Base-by-base conservation (phyloP, 331 rosid species). In the Stylosanthes scabra region DNA sequence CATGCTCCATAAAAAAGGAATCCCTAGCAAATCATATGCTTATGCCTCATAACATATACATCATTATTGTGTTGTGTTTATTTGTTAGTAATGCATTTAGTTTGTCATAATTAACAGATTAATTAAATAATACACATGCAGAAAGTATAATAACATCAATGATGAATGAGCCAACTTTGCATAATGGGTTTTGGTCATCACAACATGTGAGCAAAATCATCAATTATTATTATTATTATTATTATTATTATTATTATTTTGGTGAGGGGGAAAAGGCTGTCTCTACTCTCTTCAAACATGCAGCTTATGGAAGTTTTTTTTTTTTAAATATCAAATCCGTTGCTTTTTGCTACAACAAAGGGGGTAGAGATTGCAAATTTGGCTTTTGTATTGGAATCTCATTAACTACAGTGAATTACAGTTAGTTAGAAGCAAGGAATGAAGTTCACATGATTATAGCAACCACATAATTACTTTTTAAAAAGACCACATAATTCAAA, bases 371-470 rank as follows among this genome's bases (percentile, higher is more conserved):
- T 80, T 67, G 28, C 57, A 34, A 63, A 45, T 74, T 74, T 74
- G 59, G 77, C 57, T 80, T 80, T 63, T 69, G 15, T 39, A 39
- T 63, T 67, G 20, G n/a, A 60, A 39, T 62, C 42, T 63, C 73
- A 69, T 63, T 74, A 80, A 46, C 54, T 69, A 81, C 71, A 75
- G 84, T 63, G 74, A 31, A 71, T 63, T 81, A 70, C 71, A 76
- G 85, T 81, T 81, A 76, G 81, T 76, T 75, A 70, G 52, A 54
- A 16, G 78, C 70, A 74, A 63, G 54, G 54, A 75, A 63, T 45
- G 54, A 75, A 70, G 50, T 76, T 59, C 52, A 52, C 76, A 72
- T 72, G 73, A 67, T 67, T 72, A 57, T 77, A 68, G 63, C 46
- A 59, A 72, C n/a, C 59, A 42, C 15, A 67, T 37, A 61, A 55